Percentiles rank a stretch among this genome's conserved stretches.
These are phyloP conservation scores for Polyporus arcularius DNA, from an alignment of 768 basidiomycete species.

Conservation along the genomic window DNA sequence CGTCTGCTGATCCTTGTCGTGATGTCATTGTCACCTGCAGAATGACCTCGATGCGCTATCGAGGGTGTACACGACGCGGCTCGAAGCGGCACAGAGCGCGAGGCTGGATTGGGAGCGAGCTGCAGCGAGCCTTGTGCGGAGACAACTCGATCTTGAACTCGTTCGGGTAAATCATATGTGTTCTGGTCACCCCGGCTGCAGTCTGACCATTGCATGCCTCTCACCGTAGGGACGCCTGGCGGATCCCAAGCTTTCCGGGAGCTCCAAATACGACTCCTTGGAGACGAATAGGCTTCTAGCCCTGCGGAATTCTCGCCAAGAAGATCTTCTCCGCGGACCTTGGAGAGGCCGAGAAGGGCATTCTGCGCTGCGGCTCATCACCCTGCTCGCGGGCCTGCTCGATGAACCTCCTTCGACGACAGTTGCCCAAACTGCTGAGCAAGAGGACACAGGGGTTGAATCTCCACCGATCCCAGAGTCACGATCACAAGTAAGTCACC, in stretches of 20 bases:
- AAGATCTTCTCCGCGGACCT: slow-evolving; percentile 18
- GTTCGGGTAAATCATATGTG: slow-evolving; percentile 22
- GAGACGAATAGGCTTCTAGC: slow-evolving; percentile 21
- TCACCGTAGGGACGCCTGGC: slow-evolving; percentile 15
- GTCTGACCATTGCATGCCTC: not conserved
- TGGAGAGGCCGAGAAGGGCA: slow-evolving; percentile 18
- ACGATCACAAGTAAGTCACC: not conserved
- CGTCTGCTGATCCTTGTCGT: not conserved
- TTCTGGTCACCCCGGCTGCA: not conserved
- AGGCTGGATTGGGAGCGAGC: slow-evolving; percentile 40
- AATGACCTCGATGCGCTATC: slow-evolving; percentile 36
- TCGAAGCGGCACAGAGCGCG: slow-evolving; percentile 33
- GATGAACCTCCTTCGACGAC: not conserved
- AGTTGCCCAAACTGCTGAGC: not conserved
- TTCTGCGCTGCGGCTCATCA: slow-evolving; percentile 18
- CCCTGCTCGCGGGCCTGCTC: slow-evolving; percentile 20
- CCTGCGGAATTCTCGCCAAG: slow-evolving; percentile 13
- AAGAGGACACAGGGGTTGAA: not conserved
- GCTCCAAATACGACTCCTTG: slow-evolving; percentile 19
- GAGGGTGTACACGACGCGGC: slow-evolving; percentile 34
- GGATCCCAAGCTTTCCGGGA: slow-evolving; percentile 9
- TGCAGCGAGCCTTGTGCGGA: slow-evolving; percentile 36
- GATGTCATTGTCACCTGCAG: slow-evolving; percentile 11
- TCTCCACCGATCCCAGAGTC: not conserved
- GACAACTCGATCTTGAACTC: slow-evolving; percentile 34